Conservation (phyloP, 1,284 basidiomycete species). For the Inonotus obliquus region DNA sequence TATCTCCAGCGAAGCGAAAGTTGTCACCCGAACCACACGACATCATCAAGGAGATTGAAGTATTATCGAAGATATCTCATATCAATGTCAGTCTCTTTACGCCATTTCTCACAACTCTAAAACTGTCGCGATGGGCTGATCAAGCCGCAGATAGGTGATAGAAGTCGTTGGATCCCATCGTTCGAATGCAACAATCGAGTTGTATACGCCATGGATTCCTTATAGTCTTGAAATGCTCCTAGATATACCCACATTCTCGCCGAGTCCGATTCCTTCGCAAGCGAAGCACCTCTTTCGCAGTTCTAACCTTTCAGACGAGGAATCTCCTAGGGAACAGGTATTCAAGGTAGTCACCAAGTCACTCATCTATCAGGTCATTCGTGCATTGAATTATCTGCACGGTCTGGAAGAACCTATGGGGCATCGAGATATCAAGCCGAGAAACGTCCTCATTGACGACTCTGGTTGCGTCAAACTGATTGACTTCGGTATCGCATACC, state of each 20-base stretch:
- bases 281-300: conserved; percentile 25
- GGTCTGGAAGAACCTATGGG: conserved; percentile 47
- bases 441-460: conserved; percentile 65
- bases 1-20: conserved; percentile 4
- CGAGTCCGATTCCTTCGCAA: conserved; percentile 30
- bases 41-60: conserved; percentile 27
- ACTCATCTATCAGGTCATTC: conserved; percentile 61
- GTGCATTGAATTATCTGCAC: conserved; percentile 73
- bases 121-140: not conserved
- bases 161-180: conserved; percentile 18
- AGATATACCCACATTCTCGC: conserved; percentile 48
- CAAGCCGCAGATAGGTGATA: too few relatives aligned
- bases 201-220: conserved; percentile 68
- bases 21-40: conserved; percentile 25
- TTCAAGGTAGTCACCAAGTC: conserved; percentile 53
- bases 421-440: conserved; percentile 88
- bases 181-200: conserved; percentile 25
- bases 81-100: conserved; percentile 26
- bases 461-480: conserved; percentile 68
- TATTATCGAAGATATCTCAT: conserved; percentile 24
- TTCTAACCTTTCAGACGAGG: not conserved
- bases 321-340: conserved; percentile 19
- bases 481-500: conserved; percentile 85
- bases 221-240: conserved; percentile 52
- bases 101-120: not conserved